These are phyloP conservation scores for Nepenthes gracilis DNA, from an alignment of 148 eudicot genomes.

Conservation along the genomic window DNA sequence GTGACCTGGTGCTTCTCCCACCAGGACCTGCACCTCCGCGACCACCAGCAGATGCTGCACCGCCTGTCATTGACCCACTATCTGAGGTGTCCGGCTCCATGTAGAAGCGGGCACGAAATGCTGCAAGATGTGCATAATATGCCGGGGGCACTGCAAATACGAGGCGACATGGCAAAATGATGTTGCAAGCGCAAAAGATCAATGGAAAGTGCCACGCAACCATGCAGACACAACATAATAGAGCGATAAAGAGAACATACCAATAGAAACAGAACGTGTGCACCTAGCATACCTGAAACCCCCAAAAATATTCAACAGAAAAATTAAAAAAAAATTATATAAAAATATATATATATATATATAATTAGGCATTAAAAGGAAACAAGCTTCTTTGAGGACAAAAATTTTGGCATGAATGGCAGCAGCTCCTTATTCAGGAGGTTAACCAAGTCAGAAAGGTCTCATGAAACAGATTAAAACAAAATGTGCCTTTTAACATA, in stretches of 20 bases:
- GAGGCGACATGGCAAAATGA: not conserved
- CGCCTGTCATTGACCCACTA: conserved; percentile 48
- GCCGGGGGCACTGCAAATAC: conserved; percentile 54
- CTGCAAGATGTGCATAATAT: conserved; percentile 73
- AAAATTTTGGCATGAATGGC: too few relatives aligned
- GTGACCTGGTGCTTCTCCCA: conserved; percentile 29
- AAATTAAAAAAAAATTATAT: too few relatives aligned
- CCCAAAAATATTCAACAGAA: not conserved
- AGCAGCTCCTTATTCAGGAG: too few relatives aligned
- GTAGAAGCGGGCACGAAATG: conserved; percentile 66
- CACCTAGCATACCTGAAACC: conserved; percentile 73
- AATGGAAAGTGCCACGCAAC: too few relatives aligned
- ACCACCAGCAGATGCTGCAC: conserved; percentile 33
- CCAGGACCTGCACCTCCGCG: conserved; percentile 31
- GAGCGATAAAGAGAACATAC: conserved; percentile 14
- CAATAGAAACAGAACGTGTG: conserved; percentile 76
- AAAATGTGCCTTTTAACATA: too few relatives aligned
- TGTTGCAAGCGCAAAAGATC: not conserved
- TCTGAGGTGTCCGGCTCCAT: conserved; percentile 67
- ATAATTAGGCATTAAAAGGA: too few relatives aligned
- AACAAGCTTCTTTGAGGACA: too few relatives aligned
- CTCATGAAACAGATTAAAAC: too few relatives aligned
- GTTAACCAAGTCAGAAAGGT: too few relatives aligned
- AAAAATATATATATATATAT: too few relatives aligned
- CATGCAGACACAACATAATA: too few relatives aligned